Percentiles rank a stretch among this genome's conserved stretches.
Evolutionary conservation across 2,329 filamentous ascomycete genomes (phyloP).

Genomic region (Dactylellina parvicollis): DNA sequence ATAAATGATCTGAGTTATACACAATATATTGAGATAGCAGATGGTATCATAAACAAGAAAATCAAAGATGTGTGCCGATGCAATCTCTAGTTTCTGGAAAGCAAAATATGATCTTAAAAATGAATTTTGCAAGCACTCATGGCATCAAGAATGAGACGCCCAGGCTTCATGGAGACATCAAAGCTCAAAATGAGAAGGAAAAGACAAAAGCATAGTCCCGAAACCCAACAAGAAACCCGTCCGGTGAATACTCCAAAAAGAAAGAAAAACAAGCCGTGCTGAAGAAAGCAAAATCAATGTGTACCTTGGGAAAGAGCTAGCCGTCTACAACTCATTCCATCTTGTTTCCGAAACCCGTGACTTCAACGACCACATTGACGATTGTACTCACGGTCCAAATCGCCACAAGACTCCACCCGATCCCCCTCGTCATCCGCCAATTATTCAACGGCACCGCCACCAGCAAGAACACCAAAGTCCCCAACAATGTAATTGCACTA

Average conservation of each 20-base stretch:
- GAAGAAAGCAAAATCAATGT: neutral
- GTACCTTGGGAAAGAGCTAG: neutral
- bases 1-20: neutral
- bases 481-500: slow-evolving; percentile 81
- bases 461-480: slow-evolving; percentile 81
- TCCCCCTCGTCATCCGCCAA: slow-evolving; percentile 83
- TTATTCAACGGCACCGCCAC: slow-evolving; percentile 83
- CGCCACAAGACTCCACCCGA: slow-evolving; percentile 81
- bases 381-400: slow-evolving; percentile 84
- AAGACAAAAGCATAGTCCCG: neutral
- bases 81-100: neutral
- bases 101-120: neutral
- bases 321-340: slow-evolving; percentile 58
- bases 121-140: neutral
- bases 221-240: neutral
- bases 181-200: neutral
- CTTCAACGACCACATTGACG: slow-evolving; percentile 82
- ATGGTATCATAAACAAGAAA: slow-evolving; percentile 4
- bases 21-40: neutral
- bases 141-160: neutral
- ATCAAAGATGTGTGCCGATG: neutral
- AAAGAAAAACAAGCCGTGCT: neutral
- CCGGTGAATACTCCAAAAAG: slow-evolving; percentile 1
- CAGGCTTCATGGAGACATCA: neutral
- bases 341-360: slow-evolving; percentile 68